phyloP scores from a whole-genome alignment of 192 early-diverging fungal species.

The Linnemannia hyalina region DNA sequence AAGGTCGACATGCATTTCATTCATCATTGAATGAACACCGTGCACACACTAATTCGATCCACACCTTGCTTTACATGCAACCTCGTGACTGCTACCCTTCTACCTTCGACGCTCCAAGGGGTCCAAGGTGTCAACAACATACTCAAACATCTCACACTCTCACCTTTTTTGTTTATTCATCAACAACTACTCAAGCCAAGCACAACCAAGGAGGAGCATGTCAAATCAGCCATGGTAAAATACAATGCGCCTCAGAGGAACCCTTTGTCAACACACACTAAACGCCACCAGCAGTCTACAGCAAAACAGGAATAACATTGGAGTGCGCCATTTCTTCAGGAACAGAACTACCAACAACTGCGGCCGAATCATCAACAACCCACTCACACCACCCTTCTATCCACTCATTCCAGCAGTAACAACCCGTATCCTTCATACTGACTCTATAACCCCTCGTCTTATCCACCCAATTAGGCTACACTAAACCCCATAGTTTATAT shows the following conservation, averaged over 20 bases:
- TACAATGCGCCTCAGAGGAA: too few relatives aligned
- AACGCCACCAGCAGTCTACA: too few relatives aligned
- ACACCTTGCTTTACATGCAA: not conserved
- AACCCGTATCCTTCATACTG: not conserved
- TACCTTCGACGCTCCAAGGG: not conserved
- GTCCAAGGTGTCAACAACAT: not conserved
- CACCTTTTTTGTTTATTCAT: not conserved
- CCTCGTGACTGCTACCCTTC: not conserved
- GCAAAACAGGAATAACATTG: not conserved
- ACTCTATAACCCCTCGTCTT: not conserved
- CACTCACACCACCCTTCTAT: not conserved
- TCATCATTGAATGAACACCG: not conserved
- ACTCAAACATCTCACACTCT: not conserved
- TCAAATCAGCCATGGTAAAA: not conserved
- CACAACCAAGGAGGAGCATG: not conserved
- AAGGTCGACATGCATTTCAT: not conserved
- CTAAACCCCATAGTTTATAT: slow-evolving; percentile 50
- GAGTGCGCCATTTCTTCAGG: not conserved
- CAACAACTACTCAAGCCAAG: not conserved
- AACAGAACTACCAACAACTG: not conserved
- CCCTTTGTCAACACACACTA: too few relatives aligned
- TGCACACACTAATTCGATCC: not conserved
- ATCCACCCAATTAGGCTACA: slow-evolving; percentile 2
- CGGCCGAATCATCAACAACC: not conserved
- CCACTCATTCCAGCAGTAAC: not conserved